phyloP scores from a whole-genome alignment of 2,329 filamentous ascomycete species.

The Didymella arachidicola region DNA sequence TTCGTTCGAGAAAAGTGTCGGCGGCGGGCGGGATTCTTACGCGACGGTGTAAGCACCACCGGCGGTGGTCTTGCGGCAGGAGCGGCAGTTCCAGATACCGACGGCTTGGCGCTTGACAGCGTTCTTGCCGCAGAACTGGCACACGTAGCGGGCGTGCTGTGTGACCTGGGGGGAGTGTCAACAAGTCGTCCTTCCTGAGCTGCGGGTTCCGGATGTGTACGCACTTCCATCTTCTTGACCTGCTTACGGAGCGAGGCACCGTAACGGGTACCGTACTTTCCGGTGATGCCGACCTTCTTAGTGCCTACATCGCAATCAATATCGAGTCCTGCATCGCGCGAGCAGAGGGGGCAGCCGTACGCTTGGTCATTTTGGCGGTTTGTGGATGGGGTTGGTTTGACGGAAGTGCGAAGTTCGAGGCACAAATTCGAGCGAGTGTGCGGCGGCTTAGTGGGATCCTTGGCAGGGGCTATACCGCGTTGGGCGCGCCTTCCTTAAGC shows the following conservation, averaged over 20 bases:
- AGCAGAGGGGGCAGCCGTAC: conserved; percentile 33
- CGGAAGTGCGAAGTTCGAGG: conserved; percentile 25
- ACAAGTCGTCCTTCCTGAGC: conserved; percentile 24
- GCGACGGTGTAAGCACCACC: conserved; percentile 95
- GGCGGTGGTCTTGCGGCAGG: conserved; percentile 92
- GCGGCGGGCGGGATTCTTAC: conserved; percentile 65
- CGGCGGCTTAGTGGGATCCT: conserved; percentile 20
- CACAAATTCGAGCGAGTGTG: conserved; percentile 21
- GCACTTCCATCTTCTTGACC: conserved; percentile 95
- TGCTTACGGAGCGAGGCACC: conserved; percentile 99
- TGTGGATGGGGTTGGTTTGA: conserved; percentile 26
- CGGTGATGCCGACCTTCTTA: conserved; percentile 90
- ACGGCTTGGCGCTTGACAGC: conserved; percentile 88
- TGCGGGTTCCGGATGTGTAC: conserved; percentile 26
- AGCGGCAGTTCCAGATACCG: conserved; percentile 96
- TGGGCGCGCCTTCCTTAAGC: conserved; percentile 14
- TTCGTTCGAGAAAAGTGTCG: background rate
- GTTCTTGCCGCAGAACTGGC: conserved; percentile 94
- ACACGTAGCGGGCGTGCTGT: conserved; percentile 94
- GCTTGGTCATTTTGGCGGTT: conserved; percentile 64
- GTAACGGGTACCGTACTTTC: conserved; percentile 96
- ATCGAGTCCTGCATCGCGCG: conserved; percentile 17
- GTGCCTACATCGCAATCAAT: conserved; percentile 39
- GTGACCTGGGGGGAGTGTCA: conserved; percentile 66
- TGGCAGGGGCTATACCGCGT: conserved; percentile 12